Evolutionary conservation across 495 filamentous ascomycete species (phyloP).

Genomic region (Penicillium taxi): DNA sequence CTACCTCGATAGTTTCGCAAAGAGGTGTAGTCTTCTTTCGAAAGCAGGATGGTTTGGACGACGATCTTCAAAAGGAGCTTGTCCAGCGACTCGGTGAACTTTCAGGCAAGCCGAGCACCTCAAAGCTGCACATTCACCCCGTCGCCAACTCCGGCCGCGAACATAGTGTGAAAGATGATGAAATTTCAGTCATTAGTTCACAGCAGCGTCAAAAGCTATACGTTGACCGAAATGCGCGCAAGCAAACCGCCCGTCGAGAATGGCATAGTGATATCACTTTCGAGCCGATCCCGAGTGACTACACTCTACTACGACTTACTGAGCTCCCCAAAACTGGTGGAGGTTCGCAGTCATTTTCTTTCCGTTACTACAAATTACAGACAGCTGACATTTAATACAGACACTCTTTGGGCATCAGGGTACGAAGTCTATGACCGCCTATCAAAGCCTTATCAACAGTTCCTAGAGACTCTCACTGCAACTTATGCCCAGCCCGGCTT

Average conservation of each 20-base stretch:
- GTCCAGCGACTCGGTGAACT: constrained; percentile 54
- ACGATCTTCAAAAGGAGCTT: constrained; percentile 62
- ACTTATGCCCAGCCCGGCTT: constrained; percentile 58
- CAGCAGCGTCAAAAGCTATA: constrained; percentile 51
- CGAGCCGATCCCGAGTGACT: constrained; percentile 61
- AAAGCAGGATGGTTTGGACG: constrained; percentile 55
- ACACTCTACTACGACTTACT: constrained; percentile 54
- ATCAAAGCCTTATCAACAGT: constrained; percentile 53
- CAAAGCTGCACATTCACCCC: constrained; percentile 65
- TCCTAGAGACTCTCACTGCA: constrained; percentile 61
- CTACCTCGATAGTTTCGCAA: constrained; percentile 63
- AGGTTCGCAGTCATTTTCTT: constrained; percentile 34
- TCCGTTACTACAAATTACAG: neutral
- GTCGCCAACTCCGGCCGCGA: constrained; percentile 56
- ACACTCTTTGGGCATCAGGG: constrained; percentile 68
- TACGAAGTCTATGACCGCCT: constrained; percentile 76
- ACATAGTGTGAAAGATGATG: constrained; percentile 51
- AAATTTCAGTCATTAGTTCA: constrained; percentile 67
- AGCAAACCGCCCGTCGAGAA: constrained; percentile 19
- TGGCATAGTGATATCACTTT: constrained; percentile 73
- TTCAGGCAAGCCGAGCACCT: constrained; percentile 58
- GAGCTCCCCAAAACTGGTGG: constrained; percentile 63
- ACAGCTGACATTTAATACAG: constrained; percentile 23
- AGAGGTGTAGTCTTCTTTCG: constrained; percentile 80
- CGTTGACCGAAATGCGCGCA: constrained; percentile 20